Evolutionary conservation across 2,329 filamentous ascomycete genomes (phyloP).

Genomic region (Corinectria fuckeliana): DNA sequence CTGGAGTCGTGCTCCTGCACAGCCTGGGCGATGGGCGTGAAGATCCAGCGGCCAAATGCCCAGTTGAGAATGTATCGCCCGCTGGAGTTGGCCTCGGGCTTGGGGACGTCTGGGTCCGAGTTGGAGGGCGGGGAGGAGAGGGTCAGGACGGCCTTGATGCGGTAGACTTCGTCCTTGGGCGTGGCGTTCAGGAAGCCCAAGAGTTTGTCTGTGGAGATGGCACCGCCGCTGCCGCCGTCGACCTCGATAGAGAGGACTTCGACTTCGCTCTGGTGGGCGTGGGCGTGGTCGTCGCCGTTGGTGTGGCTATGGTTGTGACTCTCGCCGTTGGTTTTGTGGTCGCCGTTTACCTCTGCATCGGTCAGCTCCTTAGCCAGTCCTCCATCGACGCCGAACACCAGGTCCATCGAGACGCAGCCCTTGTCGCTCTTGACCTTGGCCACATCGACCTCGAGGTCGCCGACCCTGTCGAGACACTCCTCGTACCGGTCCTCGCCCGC

Average conservation of each 20-base stretch:
- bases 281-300: constrained; percentile 52
- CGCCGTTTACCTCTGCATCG: constrained; percentile 48
- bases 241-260: constrained; percentile 88
- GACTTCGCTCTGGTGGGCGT: constrained; percentile 80
- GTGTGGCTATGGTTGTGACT: constrained; percentile 42
- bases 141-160: constrained; percentile 79
- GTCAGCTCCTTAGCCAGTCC: constrained; percentile 69
- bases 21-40: constrained; percentile 63
- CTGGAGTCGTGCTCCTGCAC: constrained; percentile 61
- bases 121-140: constrained; percentile 54
- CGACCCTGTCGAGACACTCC: constrained; percentile 77
- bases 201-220: constrained; percentile 67
- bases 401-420: constrained; percentile 77
- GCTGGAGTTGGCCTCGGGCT: constrained; percentile 41
- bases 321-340: constrained; percentile 24
- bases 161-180: constrained; percentile 92
- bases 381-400: constrained; percentile 88
- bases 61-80: constrained; percentile 90
- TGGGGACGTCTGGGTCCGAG: constrained; percentile 57
- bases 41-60: constrained; percentile 97
- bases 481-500: constrained; percentile 78
- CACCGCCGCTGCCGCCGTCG: constrained; percentile 47
- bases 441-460: constrained; percentile 80
- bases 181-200: constrained; percentile 72
- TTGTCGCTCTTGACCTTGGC: constrained; percentile 85